phyloP scores from a whole-genome alignment of 495 filamentous ascomycete genomes.

The Choiromyces venosus region DNA sequence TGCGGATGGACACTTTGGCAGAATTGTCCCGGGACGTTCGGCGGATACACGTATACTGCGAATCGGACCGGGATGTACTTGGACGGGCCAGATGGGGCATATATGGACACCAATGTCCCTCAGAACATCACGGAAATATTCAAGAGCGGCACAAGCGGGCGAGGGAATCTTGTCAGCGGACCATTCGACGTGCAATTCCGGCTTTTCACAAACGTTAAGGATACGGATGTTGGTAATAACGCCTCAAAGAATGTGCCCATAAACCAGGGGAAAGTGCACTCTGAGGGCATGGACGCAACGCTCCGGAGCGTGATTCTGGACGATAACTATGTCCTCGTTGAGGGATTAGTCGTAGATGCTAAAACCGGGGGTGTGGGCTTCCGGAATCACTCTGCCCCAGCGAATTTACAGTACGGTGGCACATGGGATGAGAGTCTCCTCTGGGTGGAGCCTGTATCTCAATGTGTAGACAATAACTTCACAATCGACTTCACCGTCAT shows the following conservation, averaged over 20 bases:
- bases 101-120: conserved; percentile 35
- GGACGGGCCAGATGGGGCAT: not conserved
- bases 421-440: conserved; percentile 48
- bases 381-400: conserved; percentile 48
- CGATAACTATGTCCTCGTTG: conserved; percentile 40
- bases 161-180: conserved; percentile 42
- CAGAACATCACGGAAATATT: conserved; percentile 40
- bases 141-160: conserved; percentile 36
- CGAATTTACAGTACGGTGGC: conserved; percentile 30
- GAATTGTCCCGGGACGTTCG: conserved; percentile 14
- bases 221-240: conserved; percentile 1
- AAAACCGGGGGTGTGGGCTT: conserved; percentile 46
- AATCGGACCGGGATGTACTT: not conserved
- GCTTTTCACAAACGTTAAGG: conserved; percentile 27
- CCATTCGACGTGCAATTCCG: conserved; percentile 47
- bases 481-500: conserved; percentile 44
- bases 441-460: conserved; percentile 47
- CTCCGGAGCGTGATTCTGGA: conserved; percentile 38
- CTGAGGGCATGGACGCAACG: conserved; percentile 7
- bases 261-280: conserved; percentile 25
- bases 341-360: conserved; percentile 48
- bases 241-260: not conserved
- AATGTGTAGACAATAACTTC: conserved; percentile 48
- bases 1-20: conserved; percentile 3
- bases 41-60: not conserved